A percentile compares a stretch with the other conserved stretches of the same genome.
Evolutionary conservation across 192 early-diverging fungal species (phyloP).

Genomic region (Coemansia biformis): DNA sequence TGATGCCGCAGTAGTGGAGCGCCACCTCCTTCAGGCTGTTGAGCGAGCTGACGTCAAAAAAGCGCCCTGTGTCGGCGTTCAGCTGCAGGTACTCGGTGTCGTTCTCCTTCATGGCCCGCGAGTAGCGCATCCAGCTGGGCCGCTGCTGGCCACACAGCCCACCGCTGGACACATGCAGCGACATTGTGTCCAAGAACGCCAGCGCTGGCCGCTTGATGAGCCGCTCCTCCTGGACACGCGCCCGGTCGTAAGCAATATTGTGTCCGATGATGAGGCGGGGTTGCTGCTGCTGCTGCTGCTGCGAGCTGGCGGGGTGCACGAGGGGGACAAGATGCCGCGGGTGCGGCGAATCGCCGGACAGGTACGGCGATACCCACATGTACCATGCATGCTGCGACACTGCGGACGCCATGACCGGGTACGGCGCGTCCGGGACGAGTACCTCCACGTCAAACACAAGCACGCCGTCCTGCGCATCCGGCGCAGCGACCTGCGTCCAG

Average conservation of each 20-base stretch:
- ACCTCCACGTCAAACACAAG: slow-evolving; percentile 89
- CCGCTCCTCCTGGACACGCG: slow-evolving; percentile 85
- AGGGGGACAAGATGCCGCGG: slow-evolving; percentile 64
- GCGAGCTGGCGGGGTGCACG: slow-evolving; percentile 24
- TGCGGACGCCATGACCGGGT: slow-evolving; percentile 77
- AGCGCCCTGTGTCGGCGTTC: slow-evolving; percentile 42
- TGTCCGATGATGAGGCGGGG: slow-evolving; percentile 77
- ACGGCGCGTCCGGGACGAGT: slow-evolving; percentile 60
- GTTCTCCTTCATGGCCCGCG: slow-evolving; percentile 52
- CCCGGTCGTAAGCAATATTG: slow-evolving; percentile 88
- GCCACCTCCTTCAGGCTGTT: slow-evolving; percentile 78
- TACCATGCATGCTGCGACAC: slow-evolving; percentile 78
- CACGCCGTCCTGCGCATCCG: slow-evolving; percentile 55
- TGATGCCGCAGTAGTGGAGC: slow-evolving; percentile 66
- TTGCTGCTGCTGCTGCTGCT: slow-evolving; percentile 1
- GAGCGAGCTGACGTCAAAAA: slow-evolving; percentile 52
- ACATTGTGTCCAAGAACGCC: slow-evolving; percentile 88
- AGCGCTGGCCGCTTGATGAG: slow-evolving; percentile 50
- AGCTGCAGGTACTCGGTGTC: slow-evolving; percentile 50
- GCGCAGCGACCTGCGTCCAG: slow-evolving; percentile 29
- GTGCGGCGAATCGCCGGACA: slow-evolving; percentile 48
- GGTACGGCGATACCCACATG: slow-evolving; percentile 83
- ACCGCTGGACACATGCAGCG: slow-evolving; percentile 80
- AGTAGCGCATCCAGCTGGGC: slow-evolving; percentile 66
- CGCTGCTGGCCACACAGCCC: slow-evolving; percentile 90